phyloP scores from a whole-genome alignment of 2,329 filamentous ascomycete genomes.

The Lachnellula arida region DNA sequence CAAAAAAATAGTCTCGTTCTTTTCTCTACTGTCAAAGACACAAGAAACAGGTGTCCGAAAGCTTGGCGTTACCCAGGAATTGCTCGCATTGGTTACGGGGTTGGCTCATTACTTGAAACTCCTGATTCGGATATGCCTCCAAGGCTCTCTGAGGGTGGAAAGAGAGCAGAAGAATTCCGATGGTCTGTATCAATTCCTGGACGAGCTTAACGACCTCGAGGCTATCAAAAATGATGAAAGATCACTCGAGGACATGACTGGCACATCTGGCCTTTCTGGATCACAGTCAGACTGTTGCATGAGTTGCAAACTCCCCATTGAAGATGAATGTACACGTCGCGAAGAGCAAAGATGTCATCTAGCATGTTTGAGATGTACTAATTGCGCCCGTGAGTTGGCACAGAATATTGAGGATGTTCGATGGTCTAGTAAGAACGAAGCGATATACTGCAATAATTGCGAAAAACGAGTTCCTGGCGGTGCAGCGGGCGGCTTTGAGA shows the following conservation, averaged over 20 bases:
- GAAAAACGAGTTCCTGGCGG: slow-evolving; percentile 50
- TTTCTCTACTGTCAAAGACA: slow-evolving; percentile 88
- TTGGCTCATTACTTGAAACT: slow-evolving; percentile 97
- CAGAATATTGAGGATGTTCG: slow-evolving; percentile 63
- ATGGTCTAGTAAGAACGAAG: slow-evolving; percentile 63
- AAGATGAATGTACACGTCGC: slow-evolving; percentile 82
- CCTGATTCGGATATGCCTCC: slow-evolving; percentile 92
- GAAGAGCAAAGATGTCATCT: slow-evolving; percentile 80
- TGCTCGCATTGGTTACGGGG: slow-evolving; percentile 95
- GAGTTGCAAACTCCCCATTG: slow-evolving; percentile 78
- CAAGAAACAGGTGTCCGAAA: slow-evolving; percentile 88
- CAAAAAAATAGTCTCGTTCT: slow-evolving; percentile 99
- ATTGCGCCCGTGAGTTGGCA: slow-evolving; percentile 70
- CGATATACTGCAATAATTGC: slow-evolving; percentile 68
- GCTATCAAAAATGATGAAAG: slow-evolving; percentile 66
- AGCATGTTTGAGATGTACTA: slow-evolving; percentile 65
- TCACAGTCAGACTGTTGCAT: slow-evolving; percentile 81
- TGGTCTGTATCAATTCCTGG: slow-evolving; percentile 76
- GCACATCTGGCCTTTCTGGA: slow-evolving; percentile 62
- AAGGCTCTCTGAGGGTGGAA: slow-evolving; percentile 87
- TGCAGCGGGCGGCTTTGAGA: slow-evolving; percentile 56
- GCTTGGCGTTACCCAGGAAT: slow-evolving; percentile 91
- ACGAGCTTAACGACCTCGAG: slow-evolving; percentile 81
- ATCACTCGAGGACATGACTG: slow-evolving; percentile 60
- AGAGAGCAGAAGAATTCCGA: slow-evolving; percentile 71